Evolutionary conservation across 139 green algal genomes (phyloP), one percentile per base, ranked within the genome.

Genomic region (Chlorella sp.): DNA sequence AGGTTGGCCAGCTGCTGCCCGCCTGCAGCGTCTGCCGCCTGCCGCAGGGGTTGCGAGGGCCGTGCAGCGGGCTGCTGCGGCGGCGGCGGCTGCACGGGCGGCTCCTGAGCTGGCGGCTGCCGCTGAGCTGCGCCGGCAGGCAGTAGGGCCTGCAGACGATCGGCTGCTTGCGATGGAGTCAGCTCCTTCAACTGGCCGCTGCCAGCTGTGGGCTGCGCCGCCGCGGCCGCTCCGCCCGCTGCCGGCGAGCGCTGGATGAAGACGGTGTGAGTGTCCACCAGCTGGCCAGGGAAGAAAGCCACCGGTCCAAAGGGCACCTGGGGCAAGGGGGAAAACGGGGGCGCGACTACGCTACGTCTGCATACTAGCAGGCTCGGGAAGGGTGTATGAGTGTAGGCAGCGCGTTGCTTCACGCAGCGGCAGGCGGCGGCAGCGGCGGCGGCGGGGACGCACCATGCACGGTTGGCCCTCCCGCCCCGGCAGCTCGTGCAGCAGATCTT

Each of bases 211-310:
- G 51, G 51, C 9, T 16, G 13, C 2, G 14, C 51, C 4, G 51
- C 11, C 24, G 9, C 24, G 13, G 13, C 51, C 24, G 11, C 51
- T 60, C 13, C 51, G 1, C 14, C 72, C 43, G 43, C 72, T 17
- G 36, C 43, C 26, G 4, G 36, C 11, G n/a, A n/a, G n/a, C 46
- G 46, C 28, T 78, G 43, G 26, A 56, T 44, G 16, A 30, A 60
- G 30, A 78, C 72, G 9, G 19, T 78, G 13, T 19, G 30, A n/a
- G 72, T 78, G 43, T 60, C 43, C 32, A 9, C 7, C 28, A 78
- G 72, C 43, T 60, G 40, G 6, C 72, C 72, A 16, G 72, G 72
- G 44, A 78, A 78, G 72, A 78, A 78, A 30, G 72, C 72, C 13
- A 40, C 30, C 30, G 46, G 44, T 26, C 72, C 72, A 60, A 78